phyloP scores from a whole-genome alignment of 495 filamentous ascomycete genomes.

The Daldinia bambusicola region DNA sequence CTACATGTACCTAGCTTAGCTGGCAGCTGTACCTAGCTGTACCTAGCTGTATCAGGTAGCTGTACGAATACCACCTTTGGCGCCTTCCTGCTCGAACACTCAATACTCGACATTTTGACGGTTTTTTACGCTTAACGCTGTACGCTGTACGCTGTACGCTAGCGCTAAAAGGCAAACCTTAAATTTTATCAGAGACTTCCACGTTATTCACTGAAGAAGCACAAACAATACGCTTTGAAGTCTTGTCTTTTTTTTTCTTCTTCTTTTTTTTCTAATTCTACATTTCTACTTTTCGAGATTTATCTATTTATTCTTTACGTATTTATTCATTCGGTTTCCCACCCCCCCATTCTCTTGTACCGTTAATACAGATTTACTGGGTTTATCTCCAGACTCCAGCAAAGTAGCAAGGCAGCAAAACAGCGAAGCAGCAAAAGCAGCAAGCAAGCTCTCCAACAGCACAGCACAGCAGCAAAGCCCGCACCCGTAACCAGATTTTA shows the following conservation, averaged over 20 bases:
- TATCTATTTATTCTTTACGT: background rate
- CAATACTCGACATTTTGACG: background rate
- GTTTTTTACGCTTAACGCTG: too few relatives aligned
- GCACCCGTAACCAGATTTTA: conserved; percentile 6
- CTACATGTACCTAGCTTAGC: background rate
- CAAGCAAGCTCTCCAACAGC: conserved; percentile 1
- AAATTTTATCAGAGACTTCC: conserved; percentile 3
- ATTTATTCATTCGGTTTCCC: background rate
- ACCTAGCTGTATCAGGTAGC: too few relatives aligned
- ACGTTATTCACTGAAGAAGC: background rate
- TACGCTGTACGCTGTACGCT: background rate
- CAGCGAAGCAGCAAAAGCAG: background rate
- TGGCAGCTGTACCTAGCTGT: background rate
- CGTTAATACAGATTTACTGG: background rate
- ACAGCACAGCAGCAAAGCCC: background rate
- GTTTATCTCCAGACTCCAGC: background rate
- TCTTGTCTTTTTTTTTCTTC: background rate
- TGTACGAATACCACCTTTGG: background rate
- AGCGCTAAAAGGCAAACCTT: conserved; percentile 4
- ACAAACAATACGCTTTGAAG: conserved; percentile 8
- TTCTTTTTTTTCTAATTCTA: too few relatives aligned
- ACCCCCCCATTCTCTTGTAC: background rate
- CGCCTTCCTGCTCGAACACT: background rate
- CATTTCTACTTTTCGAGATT: background rate
- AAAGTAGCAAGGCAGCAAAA: too few relatives aligned